Base-by-base conservation (phyloP, 192 early-diverging fungal genomes). In the Thoreauomyces humboldtii region DNA sequence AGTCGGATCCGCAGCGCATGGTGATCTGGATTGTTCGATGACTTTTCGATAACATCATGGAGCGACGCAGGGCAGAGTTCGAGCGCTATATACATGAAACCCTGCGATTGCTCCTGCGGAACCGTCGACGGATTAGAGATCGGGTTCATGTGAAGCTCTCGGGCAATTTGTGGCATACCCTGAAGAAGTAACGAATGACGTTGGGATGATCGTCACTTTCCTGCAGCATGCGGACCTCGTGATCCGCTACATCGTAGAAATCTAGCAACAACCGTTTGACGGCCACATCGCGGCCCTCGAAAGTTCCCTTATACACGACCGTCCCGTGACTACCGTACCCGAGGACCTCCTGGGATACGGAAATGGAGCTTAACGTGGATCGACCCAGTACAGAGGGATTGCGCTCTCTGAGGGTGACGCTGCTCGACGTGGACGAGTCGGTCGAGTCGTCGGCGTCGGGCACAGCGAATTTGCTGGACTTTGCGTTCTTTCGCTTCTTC, bases 61-160 rank as follows among this genome's bases (percentile, higher is more conserved):
- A 99, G 71, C 14, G 92, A 92, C 0, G 88, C 94, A 2, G 87
- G 87, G 65, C 94, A 98, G 1, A 95, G 82, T 70, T 99, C 96
- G 25, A 99, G 79, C 17, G 96, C 96, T 76, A 99, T 98, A 63
- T 95, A 98, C 80, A 96, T 86, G 74, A 99, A 99, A 28, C 89
- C 81, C 62, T 91, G 89, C 28, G 87, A 80, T 63, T 87, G 80
- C 76, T 98, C 94, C 80, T 84, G 53, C 7, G 37, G 37, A 17
- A 42, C 2, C 9, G 14, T 22, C 17, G 29, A 52, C 24, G 5
- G 15, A 52, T 42, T 31, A 59, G 33, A 9, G 24, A 32, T 17
- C 41, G 3, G 57, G 4, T 47, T 35, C 32, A 0, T n/a, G 12
- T 14, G 31, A 43, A 35, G n/a, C 6, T 2, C 6, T 37, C 12